These are phyloP conservation scores for Aspergillus amoenus DNA, from an alignment of 2,329 filamentous ascomycete species.

Conservation along the genomic window DNA sequence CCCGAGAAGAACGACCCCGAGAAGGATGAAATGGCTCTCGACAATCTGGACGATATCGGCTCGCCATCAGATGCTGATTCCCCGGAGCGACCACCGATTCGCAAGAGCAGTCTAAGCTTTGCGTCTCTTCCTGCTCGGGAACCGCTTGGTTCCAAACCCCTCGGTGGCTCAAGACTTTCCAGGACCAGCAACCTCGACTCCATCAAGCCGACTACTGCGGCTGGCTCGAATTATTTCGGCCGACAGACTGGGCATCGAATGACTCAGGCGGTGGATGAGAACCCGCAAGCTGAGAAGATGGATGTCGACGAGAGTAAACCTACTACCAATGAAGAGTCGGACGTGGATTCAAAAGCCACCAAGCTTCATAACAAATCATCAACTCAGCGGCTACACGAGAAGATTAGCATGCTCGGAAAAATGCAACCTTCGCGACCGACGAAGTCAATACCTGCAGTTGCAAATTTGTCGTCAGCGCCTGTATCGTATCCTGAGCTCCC, in stretches of 20 bases:
- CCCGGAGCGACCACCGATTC: slow-evolving; percentile 64
- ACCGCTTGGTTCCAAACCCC: slow-evolving; percentile 81
- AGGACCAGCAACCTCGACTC: slow-evolving; percentile 77
- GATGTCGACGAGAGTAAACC: slow-evolving; percentile 57
- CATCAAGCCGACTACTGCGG: slow-evolving; percentile 39
- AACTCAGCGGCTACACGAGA: slow-evolving; percentile 89
- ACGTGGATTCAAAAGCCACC: slow-evolving; percentile 51
- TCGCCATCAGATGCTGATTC: slow-evolving; percentile 50
- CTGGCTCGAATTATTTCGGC: slow-evolving; percentile 71
- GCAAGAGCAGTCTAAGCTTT: slow-evolving; percentile 95
- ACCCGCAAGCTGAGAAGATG: slow-evolving; percentile 46
- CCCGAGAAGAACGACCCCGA: slow-evolving; percentile 14
- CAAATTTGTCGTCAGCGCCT: slow-evolving; percentile 28
- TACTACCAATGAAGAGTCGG: slow-evolving; percentile 48
- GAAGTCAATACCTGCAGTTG: slow-evolving; percentile 44
- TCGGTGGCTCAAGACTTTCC: slow-evolving; percentile 67
- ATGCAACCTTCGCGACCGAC: slow-evolving; percentile 47
- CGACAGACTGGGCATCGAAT: slow-evolving; percentile 62
- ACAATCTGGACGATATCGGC: slow-evolving; percentile 46
- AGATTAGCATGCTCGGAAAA: slow-evolving; percentile 74
- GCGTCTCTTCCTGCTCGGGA: slow-evolving; percentile 89
- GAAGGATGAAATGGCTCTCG: slow-evolving; percentile 34
- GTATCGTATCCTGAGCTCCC: slow-evolving; percentile 39
- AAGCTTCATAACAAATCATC: slow-evolving; percentile 78
- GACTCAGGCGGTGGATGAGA: slow-evolving; percentile 39